phyloP scores from a whole-genome alignment of 169 alveolate species.

The Plasmodium falciparum region DNA sequence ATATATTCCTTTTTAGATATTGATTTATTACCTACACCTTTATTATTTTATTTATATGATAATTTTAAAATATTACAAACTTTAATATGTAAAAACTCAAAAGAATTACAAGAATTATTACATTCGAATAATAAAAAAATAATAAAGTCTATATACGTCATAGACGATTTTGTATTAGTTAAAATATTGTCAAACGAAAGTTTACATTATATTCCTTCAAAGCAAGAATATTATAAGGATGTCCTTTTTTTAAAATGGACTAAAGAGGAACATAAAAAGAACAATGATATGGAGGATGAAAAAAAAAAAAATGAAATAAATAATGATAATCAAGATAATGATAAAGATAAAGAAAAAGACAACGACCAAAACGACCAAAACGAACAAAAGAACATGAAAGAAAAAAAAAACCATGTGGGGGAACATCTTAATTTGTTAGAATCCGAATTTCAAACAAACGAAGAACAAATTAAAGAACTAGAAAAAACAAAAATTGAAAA shows the following conservation, averaged over 20 bases:
- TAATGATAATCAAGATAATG: background rate
- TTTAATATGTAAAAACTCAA: constrained; percentile 52
- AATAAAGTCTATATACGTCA: constrained; percentile 46
- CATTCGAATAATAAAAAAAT: constrained; percentile 19
- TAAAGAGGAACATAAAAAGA: background rate
- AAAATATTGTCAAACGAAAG: constrained; percentile 42
- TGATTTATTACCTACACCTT: constrained; percentile 47
- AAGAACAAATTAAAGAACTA: constrained; percentile 41
- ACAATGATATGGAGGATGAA: background rate
- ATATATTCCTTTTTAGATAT: constrained; percentile 62
- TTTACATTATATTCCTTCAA: constrained; percentile 46
- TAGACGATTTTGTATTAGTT: constrained; percentile 59
- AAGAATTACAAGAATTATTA: constrained; percentile 45
- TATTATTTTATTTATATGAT: constrained; percentile 61
- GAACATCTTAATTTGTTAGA: background rate
- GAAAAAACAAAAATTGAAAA: constrained; percentile 31
- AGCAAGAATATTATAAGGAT: constrained; percentile 37
- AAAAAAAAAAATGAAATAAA: background rate
- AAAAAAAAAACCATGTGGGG: background rate
- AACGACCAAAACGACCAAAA: background rate
- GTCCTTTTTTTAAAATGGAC: constrained; percentile 9
- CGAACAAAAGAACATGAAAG: too few relatives aligned
- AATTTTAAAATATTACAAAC: constrained; percentile 58
- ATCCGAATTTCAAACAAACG: constrained; percentile 19
- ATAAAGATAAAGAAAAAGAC: background rate